Evolutionary conservation across 306 rosid species (phyloP).

Genomic region (Trichosanthes truncata): DNA sequence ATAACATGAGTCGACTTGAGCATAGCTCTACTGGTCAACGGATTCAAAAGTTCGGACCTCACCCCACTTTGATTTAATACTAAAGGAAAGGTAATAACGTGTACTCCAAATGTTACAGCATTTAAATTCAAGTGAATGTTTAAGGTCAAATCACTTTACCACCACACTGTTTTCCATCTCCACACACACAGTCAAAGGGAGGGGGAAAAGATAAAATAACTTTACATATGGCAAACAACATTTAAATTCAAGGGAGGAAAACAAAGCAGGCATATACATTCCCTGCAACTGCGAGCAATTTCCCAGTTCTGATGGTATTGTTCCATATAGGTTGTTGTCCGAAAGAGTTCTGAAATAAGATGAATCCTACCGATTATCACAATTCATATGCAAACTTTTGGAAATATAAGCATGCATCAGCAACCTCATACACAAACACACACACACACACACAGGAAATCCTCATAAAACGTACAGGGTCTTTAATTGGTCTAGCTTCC

Average conservation of each 20-base stretch:
- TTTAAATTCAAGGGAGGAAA: neutral
- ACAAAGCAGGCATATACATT: slow-evolving; percentile 43
- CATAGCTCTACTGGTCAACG: neutral
- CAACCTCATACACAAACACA: neutral
- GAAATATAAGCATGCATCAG: neutral
- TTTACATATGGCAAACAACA: neutral
- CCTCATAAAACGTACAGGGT: slow-evolving; percentile 51
- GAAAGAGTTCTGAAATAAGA: slow-evolving; percentile 55
- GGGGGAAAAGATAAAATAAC: neutral
- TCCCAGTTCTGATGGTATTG: slow-evolving; percentile 88
- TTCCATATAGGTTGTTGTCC: slow-evolving; percentile 71
- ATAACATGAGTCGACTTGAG: neutral
- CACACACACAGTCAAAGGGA: neutral
- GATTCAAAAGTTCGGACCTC: neutral
- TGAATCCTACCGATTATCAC: slow-evolving; percentile 20
- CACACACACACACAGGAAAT: neutral
- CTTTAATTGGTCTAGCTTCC: slow-evolving; percentile 72
- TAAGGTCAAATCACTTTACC: slow-evolving; percentile 2
- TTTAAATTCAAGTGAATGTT: neutral
- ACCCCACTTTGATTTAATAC: neutral
- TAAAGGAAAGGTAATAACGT: neutral
- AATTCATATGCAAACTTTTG: neutral
- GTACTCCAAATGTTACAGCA: neutral
- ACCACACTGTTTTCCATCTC: neutral
- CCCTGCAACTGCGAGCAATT: slow-evolving; percentile 69